Base-by-base conservation (phyloP, 2,329 filamentous ascomycete genomes). In the Harringtonia lauricola region DNA sequence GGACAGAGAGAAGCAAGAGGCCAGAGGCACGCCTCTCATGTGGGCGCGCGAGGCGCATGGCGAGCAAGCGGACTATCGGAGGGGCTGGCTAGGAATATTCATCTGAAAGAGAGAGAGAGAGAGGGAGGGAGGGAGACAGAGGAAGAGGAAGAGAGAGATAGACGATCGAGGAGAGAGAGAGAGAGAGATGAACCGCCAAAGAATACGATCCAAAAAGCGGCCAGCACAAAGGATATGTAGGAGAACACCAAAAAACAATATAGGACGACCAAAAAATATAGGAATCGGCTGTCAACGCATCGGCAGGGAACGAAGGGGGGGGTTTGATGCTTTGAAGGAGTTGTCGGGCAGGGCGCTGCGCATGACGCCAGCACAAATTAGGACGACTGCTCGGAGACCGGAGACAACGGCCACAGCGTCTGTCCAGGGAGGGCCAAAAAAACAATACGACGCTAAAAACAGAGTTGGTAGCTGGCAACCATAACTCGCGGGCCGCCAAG, bases 121-220 rank as follows among this genome's bases (percentile, higher is more conserved):
- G 26, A 36, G 13, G n/a, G 24, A 19, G 5, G 31, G 29, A 26
- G 35, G 12, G 12, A 34, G 17, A 21, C 17, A 39, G 29, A 31
- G 8, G 29, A 40, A 33, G 24, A 36, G 29, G 29, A 45, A 36
- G 31, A 31, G 24, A 37, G 7, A 33, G 19, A 28, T 26, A 36
- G 38, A 24, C 39, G 39, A 29, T 18, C 30, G 36, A 19, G 22
- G 42, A 44, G 37, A 45, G 39, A 31, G 44, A 44, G 49, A 37
- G 39, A 41, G 22, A n/a, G n/a, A n/a, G n/a, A n/a, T n/a, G n/a
- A n/a, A n/a, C n/a, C n/a, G n/a, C n/a, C n/a, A n/a, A n/a, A n/a
- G n/a, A n/a, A n/a, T n/a, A n/a, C n/a, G n/a, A n/a, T n/a, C n/a
- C n/a, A n/a, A n/a, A n/a, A n/a, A n/a, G n/a, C n/a, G n/a, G n/a